Evolutionary conservation across 768 basidiomycete species (phyloP), one percentile per base, ranked within the genome.

Genomic region (Trametes sanguinea): DNA sequence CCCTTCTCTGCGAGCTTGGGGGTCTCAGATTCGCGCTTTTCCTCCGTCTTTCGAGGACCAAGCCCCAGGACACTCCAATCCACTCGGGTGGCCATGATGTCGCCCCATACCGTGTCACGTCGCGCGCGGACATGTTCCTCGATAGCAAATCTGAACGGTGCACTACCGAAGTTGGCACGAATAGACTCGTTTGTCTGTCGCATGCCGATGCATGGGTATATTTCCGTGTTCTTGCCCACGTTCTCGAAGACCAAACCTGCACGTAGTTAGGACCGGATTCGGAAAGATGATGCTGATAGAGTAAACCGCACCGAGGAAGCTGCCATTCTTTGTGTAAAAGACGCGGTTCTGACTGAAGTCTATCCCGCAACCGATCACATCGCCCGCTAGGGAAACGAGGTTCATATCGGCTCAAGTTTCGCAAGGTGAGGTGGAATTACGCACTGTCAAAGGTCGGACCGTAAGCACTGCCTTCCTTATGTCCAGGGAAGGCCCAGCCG

Each of bases 251-350:
- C 86, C 57, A 80, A 75, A 30, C 86, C 92, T 90, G 60, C 11
- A 16, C 16, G 45, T 39, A 53, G 46, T 35, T 7, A 50, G 54
- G 33, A 54, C 55, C n/a, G 39, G 22, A 27, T 43, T 46, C 22
- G 57, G 40, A 50, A 30, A 51, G 43, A 42, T 30, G 44, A 42
- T 5, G 44, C 22, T 32, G 40, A 22, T 22, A 22, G 22, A 22
- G 22, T 22, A 44, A 6, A 40, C 29, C 68, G 42, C 69, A 89
- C 91, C 87, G 47, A 94, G 79, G 64, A 86, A 79, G 14, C 78
- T 73, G 11, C 93, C 92, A 61, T 96, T 96, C 77, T 90, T 94
- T 33, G 95, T 97, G 72, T 89, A 97, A 75, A 98, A 97, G 0
- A 86, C 87, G 57, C 82, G 81, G 60, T 90, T 82, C 17, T 83